These are phyloP conservation scores for Cyberlindnera veronae DNA, from an alignment of 805 yeast species.

Conservation along the genomic window DNA sequence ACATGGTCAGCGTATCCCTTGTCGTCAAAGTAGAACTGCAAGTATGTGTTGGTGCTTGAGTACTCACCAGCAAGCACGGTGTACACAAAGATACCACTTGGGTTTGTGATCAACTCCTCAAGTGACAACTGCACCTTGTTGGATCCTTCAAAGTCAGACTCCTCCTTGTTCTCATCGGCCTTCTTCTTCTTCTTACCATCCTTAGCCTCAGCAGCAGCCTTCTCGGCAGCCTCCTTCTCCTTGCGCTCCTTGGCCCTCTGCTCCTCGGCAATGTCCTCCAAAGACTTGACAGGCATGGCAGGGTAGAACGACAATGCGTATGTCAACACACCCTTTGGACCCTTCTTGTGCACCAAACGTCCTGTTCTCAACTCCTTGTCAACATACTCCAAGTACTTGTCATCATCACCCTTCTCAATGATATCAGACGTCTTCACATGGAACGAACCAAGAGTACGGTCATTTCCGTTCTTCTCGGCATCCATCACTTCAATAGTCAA, in stretches of 20 bases:
- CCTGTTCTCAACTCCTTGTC: constrained; percentile 56
- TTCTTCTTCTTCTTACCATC: constrained; percentile 27
- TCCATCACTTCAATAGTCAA: constrained; percentile 91
- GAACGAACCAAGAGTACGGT: constrained; percentile 83
- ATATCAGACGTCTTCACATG: constrained; percentile 64
- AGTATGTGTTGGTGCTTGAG: constrained; percentile 51
- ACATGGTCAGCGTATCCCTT: constrained; percentile 61
- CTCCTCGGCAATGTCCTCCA: constrained; percentile 65
- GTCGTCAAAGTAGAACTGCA: constrained; percentile 78
- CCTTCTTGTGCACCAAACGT: constrained; percentile 66
- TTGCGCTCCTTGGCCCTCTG: constrained; percentile 38
- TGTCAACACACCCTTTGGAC: constrained; percentile 77
- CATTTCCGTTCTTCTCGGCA: constrained; percentile 72
- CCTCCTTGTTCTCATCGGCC: constrained; percentile 34
- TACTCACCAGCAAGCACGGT: constrained; percentile 59
- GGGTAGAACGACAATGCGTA: constrained; percentile 85
- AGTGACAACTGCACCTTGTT: constrained; percentile 51
- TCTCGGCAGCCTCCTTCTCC: constrained; percentile 30
- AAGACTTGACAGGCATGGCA: constrained; percentile 68
- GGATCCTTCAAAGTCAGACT: constrained; percentile 32
- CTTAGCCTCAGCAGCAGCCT: constrained; percentile 24
- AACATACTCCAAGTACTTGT: constrained; percentile 54
- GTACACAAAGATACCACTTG: constrained; percentile 74
- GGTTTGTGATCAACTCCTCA: constrained; percentile 52
- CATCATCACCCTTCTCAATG: constrained; percentile 60